Percentiles rank a stretch among this genome's conserved stretches.
These are phyloP conservation scores for Penicillium parvum DNA, from an alignment of 495 filamentous ascomycete genomes.

Conservation along the genomic window DNA sequence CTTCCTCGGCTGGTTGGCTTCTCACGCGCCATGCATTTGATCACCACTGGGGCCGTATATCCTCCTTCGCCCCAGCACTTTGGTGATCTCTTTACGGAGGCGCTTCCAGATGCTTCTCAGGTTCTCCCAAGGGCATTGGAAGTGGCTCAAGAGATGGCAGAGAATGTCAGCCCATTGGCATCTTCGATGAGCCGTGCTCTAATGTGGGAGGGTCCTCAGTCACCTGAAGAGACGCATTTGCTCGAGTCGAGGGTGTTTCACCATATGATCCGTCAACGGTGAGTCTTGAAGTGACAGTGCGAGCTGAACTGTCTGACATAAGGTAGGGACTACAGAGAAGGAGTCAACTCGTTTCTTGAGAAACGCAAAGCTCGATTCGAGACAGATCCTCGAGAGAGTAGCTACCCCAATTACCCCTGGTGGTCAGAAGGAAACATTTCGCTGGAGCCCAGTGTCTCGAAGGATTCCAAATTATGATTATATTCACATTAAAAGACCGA, in stretches of 20 bases:
- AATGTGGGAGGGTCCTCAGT: slow-evolving; percentile 48
- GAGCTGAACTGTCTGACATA: not conserved
- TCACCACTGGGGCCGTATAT: slow-evolving; percentile 30
- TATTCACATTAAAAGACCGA: too few species aligned
- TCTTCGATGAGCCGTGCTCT: slow-evolving; percentile 51
- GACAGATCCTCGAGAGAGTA: slow-evolving; percentile 18
- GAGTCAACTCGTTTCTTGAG: slow-evolving; percentile 40
- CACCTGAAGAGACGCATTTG: slow-evolving; percentile 52
- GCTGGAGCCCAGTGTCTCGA: slow-evolving; percentile 7
- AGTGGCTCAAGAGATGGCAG: slow-evolving; percentile 49
- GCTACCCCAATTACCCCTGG: slow-evolving; percentile 23
- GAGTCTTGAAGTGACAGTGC: not conserved
- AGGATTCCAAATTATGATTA: slow-evolving; percentile 12
- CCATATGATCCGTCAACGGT: slow-evolving; percentile 43
- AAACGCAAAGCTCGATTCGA: slow-evolving; percentile 48
- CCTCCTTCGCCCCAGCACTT: slow-evolving; percentile 40
- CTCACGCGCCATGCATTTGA: slow-evolving; percentile 48
- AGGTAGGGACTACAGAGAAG: slow-evolving; percentile 37
- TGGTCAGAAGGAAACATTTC: slow-evolving; percentile 20
- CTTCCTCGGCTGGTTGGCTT: slow-evolving; percentile 55
- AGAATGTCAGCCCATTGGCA: slow-evolving; percentile 48
- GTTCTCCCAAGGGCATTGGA: slow-evolving; percentile 49
- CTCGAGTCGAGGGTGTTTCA: slow-evolving; percentile 53
- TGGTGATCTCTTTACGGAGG: slow-evolving; percentile 50
- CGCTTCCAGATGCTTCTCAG: slow-evolving; percentile 40